A percentile compares a stretch with the other conserved stretches of the same genome.
These are phyloP conservation scores for Candida sonorensis DNA, from an alignment of 805 yeast genomes.

Conservation along the genomic window DNA sequence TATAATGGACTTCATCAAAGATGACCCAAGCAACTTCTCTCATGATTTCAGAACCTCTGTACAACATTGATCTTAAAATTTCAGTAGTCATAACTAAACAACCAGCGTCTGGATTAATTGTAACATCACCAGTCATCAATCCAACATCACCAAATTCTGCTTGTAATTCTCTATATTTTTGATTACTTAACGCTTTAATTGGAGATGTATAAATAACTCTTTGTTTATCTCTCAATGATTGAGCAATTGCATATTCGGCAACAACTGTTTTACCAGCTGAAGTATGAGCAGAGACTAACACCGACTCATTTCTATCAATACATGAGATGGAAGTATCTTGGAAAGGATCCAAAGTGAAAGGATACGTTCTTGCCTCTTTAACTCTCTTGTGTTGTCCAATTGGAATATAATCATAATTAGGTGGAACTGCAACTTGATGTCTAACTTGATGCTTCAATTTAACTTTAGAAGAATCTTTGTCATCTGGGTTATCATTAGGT, in stretches of 20 bases:
- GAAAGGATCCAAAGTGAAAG: conserved; percentile 92
- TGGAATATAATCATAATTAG: conserved; percentile 81
- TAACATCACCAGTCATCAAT: conserved; percentile 95
- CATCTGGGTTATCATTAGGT: conserved; percentile 14
- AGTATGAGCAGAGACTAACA: conserved; percentile 94
- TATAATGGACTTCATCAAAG: conserved; percentile 97
- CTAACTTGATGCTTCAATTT: conserved; percentile 88
- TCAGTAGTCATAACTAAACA: conserved; percentile 98
- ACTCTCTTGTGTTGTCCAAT: conserved; percentile 78
- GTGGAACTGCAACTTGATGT: conserved; percentile 96
- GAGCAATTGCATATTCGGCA: conserved; percentile 96
- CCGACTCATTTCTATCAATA: conserved; percentile 91
- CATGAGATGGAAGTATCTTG: conserved; percentile 96
- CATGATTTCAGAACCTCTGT: conserved; percentile 92
- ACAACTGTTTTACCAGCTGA: conserved; percentile 98
- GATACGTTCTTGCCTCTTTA: conserved; percentile 82
- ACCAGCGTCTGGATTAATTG: conserved; percentile 92
- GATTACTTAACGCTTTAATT: conserved; percentile 90
- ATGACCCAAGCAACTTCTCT: conserved; percentile 97
- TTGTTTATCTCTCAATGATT: conserved; percentile 83
- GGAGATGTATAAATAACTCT: conserved; percentile 95
- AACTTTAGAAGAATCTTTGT: conserved; percentile 32
- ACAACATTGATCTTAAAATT: conserved; percentile 89
- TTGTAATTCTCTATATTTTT: conserved; percentile 83
- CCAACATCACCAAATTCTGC: conserved; percentile 96